These are phyloP conservation scores for Lactarius vividus DNA, from an alignment of 768 basidiomycete species.

Conservation along the genomic window DNA sequence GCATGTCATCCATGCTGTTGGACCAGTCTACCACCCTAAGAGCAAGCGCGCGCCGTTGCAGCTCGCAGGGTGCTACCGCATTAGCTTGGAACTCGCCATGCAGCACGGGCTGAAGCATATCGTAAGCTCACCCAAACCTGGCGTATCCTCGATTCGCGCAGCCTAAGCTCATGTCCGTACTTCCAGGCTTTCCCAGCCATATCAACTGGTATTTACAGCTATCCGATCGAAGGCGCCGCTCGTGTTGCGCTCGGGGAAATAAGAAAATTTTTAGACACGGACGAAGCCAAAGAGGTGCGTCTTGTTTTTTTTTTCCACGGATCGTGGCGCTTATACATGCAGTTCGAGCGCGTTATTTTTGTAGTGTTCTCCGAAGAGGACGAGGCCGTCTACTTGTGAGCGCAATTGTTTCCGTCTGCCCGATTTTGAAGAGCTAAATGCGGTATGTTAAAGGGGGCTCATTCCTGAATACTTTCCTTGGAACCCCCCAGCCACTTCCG, in stretches of 20 bases:
- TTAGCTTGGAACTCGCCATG: conserved; percentile 58
- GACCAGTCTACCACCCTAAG: conserved; percentile 58
- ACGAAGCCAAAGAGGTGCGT: conserved; percentile 41
- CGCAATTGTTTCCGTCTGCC: conserved; percentile 17
- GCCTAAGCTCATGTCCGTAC: too few species aligned
- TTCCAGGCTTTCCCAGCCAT: conserved; percentile 75
- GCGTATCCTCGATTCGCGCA: not conserved
- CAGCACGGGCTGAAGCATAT: conserved; percentile 61
- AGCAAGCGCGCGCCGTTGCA: conserved; percentile 47
- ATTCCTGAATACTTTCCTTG: conserved; percentile 21
- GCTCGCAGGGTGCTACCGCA: conserved; percentile 67
- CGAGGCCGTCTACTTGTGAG: conserved; percentile 62
- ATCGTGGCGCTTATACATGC: not conserved
- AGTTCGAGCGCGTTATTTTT: conserved; percentile 71
- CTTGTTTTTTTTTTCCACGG: conserved; percentile 2
- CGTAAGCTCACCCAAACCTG: conserved; percentile 40
- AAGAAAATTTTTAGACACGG: conserved; percentile 55
- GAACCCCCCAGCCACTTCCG: not conserved
- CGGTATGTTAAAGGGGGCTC: conserved; percentile 11
- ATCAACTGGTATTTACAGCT: conserved; percentile 77
- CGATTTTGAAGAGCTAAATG: conserved; percentile 6
- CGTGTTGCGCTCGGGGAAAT: conserved; percentile 61
- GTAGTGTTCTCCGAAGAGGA: conserved; percentile 71
- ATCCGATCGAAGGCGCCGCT: conserved; percentile 72
- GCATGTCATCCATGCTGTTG: conserved; percentile 79